Evolutionary conservation across 208 protist genomes (phyloP), one percentile per base, ranked within the genome.

Genomic region (Leptomonas seymouri): DNA sequence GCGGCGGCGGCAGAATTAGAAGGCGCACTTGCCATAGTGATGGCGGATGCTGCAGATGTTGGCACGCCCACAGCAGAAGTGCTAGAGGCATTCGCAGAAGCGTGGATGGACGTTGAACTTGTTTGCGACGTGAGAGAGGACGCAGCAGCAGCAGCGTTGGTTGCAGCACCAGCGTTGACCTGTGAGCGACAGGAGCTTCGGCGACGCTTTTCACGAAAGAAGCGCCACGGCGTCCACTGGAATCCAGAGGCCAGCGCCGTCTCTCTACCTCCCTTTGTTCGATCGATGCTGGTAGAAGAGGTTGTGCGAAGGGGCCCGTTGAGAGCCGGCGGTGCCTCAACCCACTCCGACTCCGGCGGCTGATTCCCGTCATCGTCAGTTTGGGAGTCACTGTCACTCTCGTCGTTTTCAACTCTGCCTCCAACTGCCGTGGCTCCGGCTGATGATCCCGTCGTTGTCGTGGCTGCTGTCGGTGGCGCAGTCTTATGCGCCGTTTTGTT

Each of bases 151-250:
- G 49, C 15, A 20, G 49, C 49, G 0, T 18, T 48, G 11, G 11
- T 44, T 7, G 12, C 44, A 16, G 44, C 44, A 16, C 16, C 18
- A 16, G 11, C 23, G 56, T 16, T 64, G 42, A 39, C 46, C 46
- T 39, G 60, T 31, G 46, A 20, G 15, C 60, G 60, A 20, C 50
- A 50, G 21, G 44, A 23, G 27, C 39, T 59, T 23, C 53, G 48
- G 9, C 61, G 71, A 14, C 71, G 62, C 55, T 76, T 76, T 23
- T 63, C 56, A 12, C 71, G 60, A 41, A 60, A 76, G 55, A 76
- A 76, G 18, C 46, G 62, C 71, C 71, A 76, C 45, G 71, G 71
- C 25, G 71, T 59, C 71, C 71, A 76, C 61, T 76, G 71, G 31
- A 76, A 69, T 18, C 71, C 60, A 3, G 46, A 11, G 18, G 46